A percentile compares a stretch with the other conserved stretches of the same genome.
Evolutionary conservation across 1,284 basidiomycete species (phyloP).

Genomic region (Trichosporon faecale): DNA sequence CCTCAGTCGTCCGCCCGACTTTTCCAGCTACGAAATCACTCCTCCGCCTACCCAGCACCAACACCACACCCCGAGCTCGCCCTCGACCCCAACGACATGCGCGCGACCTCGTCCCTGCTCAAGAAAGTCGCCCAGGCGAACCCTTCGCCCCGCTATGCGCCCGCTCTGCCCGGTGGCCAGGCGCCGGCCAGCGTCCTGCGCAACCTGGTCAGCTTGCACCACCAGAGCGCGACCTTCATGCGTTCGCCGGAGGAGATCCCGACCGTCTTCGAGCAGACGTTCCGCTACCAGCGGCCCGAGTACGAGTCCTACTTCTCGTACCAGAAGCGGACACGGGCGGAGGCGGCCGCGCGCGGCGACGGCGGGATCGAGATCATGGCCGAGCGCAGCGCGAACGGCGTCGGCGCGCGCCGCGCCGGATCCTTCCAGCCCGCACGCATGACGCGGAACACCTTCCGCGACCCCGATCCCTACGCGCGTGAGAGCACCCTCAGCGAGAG

Average conservation of each 20-base stretch:
- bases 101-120: not conserved
- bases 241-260: constrained; percentile 33
- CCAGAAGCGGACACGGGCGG: not conserved
- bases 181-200: constrained; percentile 32
- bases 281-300: constrained; percentile 25
- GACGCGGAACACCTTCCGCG: constrained; percentile 15
- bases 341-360: not conserved
- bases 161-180: constrained; percentile 19
- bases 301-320: constrained; percentile 25
- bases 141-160: not conserved
- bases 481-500: constrained; percentile 31
- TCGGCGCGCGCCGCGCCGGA: constrained; percentile 16
- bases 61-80: not conserved
- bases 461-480: not conserved
- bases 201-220: constrained; percentile 43
- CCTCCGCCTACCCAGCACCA: not conserved
- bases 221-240: constrained; percentile 45
- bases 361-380: constrained; percentile 20
- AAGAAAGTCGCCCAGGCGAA: not conserved
- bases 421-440: constrained; percentile 4
- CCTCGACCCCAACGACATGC: not conserved
- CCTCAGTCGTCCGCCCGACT: not conserved
- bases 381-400: constrained; percentile 17
- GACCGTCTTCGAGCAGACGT: constrained; percentile 38
- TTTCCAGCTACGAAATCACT: constrained; percentile 1